Conservation (phyloP, 2,329 filamentous ascomycete species). For the Venturia aucupariae region DNA sequence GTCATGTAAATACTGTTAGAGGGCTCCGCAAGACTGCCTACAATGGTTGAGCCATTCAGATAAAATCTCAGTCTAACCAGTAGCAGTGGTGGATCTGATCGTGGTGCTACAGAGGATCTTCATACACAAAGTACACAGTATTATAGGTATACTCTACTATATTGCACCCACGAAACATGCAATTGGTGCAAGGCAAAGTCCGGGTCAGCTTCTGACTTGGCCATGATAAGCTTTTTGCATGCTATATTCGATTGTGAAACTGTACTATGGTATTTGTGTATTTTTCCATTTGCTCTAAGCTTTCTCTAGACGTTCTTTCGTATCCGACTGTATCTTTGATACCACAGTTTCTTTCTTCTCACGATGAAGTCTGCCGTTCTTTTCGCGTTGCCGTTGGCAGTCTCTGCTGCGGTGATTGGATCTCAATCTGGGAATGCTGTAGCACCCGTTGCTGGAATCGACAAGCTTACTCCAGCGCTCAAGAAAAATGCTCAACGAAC, state of each 20-base stretch:
- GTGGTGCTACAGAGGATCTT: neutral
- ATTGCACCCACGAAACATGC: neutral
- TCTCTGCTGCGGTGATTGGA: slow-evolving; percentile 8
- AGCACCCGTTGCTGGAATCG: neutral
- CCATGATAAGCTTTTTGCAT: neutral
- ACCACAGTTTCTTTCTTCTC: neutral
- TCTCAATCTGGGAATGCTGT: neutral
- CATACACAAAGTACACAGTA: neutral
- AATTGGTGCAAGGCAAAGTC: neutral
- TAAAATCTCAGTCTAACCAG: neutral
- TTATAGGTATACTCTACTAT: neutral
- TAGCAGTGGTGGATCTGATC: neutral
- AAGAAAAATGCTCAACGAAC: slow-evolving; percentile 9
- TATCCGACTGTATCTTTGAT: neutral
- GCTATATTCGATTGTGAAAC: neutral
- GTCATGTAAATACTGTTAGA: too few species aligned
- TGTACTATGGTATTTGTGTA: neutral
- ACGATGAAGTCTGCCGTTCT: slow-evolving; percentile 8
- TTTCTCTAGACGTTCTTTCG: neutral
- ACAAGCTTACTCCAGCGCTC: slow-evolving; percentile 9
- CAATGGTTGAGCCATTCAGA: neutral
- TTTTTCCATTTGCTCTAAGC: neutral
- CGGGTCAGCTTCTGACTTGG: neutral
- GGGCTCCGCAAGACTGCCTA: neutral
- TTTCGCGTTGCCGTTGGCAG: slow-evolving; percentile 10